Base-by-base conservation (phyloP, 129 eudicot genomes). In the Artemisia argyi region DNA sequence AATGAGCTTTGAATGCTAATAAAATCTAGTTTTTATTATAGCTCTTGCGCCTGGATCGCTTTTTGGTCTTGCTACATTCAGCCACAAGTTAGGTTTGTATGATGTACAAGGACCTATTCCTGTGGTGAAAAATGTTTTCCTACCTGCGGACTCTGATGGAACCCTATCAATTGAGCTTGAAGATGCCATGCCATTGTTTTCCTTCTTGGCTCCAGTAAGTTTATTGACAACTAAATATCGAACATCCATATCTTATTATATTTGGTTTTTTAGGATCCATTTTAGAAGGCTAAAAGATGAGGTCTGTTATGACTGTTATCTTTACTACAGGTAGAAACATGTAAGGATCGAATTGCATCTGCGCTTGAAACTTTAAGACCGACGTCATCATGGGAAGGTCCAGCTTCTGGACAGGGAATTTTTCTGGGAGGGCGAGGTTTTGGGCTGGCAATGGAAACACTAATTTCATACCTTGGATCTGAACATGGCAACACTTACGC, bases 21-120 rank as follows among this genome's bases (percentile, higher is more conserved):
- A 28, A 64, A 61, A 35, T 71, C 55, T 66, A 53, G 18, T 50
- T 80, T 54, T 17, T 4, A 26, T 80, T 72, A 42, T 86, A 94
- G 98, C 98, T 82, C 97, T 94, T 73, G 91, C 81, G 12, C 90
- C 98, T 11, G 97, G 98, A 42, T 91, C 98, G 53, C 97, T 94
- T 61, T 94, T 94, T 81, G 98, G 98, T 44, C 93, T 94, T 79
- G 96, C 92, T 61, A 88, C 96, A 69, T 94, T 94, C 80, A 94
- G 98, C 96, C 97, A 90, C 80, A 94, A 90, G 63, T 72, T 94
- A 69, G 98, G 98, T 71, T 65, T 94, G 78, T 94, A 90, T 76
- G 98, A 94, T 75, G 97, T 94, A 71, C 98, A 94, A 80, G 98
- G 98, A 71, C 96, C 98, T 48, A 86, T 94, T 71, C 97, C 98